Base-by-base conservation (phyloP, 169 alveolate genomes). In the Babesia bovis region DNA sequence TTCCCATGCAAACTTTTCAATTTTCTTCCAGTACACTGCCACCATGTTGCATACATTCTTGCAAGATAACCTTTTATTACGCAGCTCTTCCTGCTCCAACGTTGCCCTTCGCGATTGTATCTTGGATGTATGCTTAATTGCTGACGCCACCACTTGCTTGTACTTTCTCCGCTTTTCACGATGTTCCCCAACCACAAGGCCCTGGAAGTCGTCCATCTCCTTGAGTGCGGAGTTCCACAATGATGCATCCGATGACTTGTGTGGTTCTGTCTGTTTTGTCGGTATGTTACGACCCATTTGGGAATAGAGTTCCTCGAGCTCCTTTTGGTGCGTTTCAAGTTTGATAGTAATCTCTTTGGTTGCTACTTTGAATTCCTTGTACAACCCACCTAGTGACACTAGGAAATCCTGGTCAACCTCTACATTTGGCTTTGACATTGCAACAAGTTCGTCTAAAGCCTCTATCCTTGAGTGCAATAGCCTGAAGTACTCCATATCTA, bases 141-240 rank as follows among this genome's bases (percentile, higher is more conserved):
- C 65, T 30, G 79, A 68, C 0, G 55, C 50, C 15, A 72, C 55
- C 28, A 87, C 32, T 17, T 61, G 50, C 69, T 87, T 87, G 74
- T 69, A 87, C 51, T 70, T 79, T 33, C 72, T 72, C 52, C 90
- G 63, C 67, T 87, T 87, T 58, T 83, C 90, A 44, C 82, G 83
- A 59, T 84, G 84, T 58, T 87, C 93, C 32, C 83, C 72, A 65
- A 53, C 41, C 28, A 87, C 93, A 33, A 87, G 83, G 30, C 83
- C 93, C 58, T 87, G 93, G 30, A 87, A 87, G 30, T 84, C 93
- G 21, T 87, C 69, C 93, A 84, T 82, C 36, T 81, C 88, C 68
- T 66, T 61, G 32, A 69, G 45, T 32, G 71, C 56, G 25, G 35
- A 68, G 5, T 81, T 82, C 65, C 75, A 81, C 23, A 67, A n/a